These are phyloP conservation scores for Neurospora sp. DNA, from an alignment of 2,329 filamentous ascomycete genomes.

Conservation along the genomic window DNA sequence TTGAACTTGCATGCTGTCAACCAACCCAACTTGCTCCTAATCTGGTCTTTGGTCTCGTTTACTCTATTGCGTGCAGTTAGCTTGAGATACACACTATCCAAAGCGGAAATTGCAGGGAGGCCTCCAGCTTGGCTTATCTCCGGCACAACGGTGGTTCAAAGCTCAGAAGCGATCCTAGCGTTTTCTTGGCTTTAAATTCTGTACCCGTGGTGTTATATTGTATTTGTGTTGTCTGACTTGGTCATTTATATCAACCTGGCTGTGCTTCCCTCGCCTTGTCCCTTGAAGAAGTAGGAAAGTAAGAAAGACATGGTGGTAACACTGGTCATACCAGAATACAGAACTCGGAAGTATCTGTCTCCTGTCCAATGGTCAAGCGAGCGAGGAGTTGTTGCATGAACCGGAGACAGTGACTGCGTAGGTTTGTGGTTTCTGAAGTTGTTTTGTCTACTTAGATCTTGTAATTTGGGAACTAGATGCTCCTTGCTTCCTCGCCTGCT, in stretches of 20 bases:
- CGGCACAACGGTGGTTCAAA: not conserved
- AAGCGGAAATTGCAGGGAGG: not conserved
- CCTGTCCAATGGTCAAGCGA: not conserved
- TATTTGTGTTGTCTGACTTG: not conserved
- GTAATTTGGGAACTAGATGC: too few species aligned
- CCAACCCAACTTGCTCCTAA: not conserved
- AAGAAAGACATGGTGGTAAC: not conserved
- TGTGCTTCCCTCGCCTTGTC: not conserved
- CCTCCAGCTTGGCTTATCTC: not conserved
- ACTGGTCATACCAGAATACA: not conserved
- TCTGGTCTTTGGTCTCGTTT: not conserved
- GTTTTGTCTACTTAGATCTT: not conserved
- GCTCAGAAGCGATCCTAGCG: not conserved
- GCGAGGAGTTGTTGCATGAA: not conserved
- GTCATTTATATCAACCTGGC: not conserved
- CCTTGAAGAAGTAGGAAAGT: not conserved
- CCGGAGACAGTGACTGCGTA: not conserved
- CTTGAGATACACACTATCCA: not conserved
- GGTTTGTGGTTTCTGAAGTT: not conserved
- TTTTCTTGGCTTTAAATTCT: not conserved
- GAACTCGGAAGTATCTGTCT: not conserved
- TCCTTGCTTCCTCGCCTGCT: too few species aligned
- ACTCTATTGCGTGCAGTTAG: not conserved
- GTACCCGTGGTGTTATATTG: not conserved
- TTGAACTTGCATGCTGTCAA: not conserved